Base-by-base conservation (phyloP, 805 yeast species). In the Hyphopichia homilentoma region DNA sequence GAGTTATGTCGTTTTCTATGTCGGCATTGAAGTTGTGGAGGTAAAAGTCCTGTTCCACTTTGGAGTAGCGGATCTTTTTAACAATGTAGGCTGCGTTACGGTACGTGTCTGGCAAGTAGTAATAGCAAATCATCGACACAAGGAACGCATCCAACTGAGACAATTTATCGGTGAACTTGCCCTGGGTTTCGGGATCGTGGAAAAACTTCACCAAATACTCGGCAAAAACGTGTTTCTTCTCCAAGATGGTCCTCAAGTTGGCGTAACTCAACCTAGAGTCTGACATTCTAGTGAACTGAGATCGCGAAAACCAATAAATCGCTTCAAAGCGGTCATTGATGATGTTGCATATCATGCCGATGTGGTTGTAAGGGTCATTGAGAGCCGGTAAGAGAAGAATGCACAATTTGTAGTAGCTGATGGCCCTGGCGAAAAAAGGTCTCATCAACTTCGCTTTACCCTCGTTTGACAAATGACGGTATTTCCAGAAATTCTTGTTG, bases 281-380 rank as follows among this genome's bases (percentile, higher is more conserved):
- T 0, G 65, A 70, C 19, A 70, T 60, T 36, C 81, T 67, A 9
- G 84, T 71, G 40, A 73, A 61, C 14, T 70, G 66, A 3, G 84
- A 75, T 42, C 85, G 61, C 29, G 75, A 59, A 33, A 75, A 71
- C 63, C 77, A 75, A 38, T 74, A 67, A 24, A 69, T 61, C 16
- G 79, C 75, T 30, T 59, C 57, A 36, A 60, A 68, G 32, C 66
- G 67, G 39, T 71, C 73, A 34, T 67, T 72, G 29, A 63, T 36
- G n/a, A 52, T 31, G 38, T 65, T 65, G 39, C 46, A 41, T 15
- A 67, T 60, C 48, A 65, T 70, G 3, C 81, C 84, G 29, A 75
- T 65, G 43, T 76, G 79, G 42, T 76, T 76, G 43, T 74, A 74
- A 18, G 77, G 81, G 45, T 81, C 88, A 33, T 84, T 84, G 35